These are phyloP conservation scores for Metarhizium guizhouense DNA, from an alignment of 2,329 filamentous ascomycete genomes.

Conservation along the genomic window DNA sequence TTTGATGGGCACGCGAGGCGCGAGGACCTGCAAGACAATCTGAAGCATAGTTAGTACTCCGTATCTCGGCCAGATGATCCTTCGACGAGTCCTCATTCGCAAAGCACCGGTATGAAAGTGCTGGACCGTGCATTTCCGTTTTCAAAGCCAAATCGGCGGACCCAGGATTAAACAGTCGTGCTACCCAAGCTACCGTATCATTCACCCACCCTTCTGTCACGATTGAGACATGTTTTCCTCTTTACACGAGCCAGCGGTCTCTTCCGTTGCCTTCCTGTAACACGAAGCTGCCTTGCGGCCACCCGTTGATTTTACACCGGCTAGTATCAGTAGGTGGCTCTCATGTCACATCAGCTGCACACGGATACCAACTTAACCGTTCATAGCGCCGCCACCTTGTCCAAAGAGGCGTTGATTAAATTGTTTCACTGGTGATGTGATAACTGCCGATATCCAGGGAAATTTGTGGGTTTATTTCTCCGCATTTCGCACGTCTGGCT, in stretches of 20 bases:
- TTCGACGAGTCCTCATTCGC: no score
- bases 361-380: background rate
- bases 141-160: no score
- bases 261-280: background rate
- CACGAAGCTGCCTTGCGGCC: background rate
- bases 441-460: background rate
- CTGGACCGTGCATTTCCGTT: no score
- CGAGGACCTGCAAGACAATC: background rate
- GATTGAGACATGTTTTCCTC: background rate
- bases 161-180: no score
- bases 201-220: background rate
- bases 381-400: slow-evolving; percentile 1
- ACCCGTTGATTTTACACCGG: background rate
- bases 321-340: background rate
- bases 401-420: background rate
- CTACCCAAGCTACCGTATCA: background rate
- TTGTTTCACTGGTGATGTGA: background rate
- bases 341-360: background rate
- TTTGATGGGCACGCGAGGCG: background rate
- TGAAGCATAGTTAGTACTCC: background rate
- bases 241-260: background rate
- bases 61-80: no score
- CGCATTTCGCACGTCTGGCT: background rate
- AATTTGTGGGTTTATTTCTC: background rate
- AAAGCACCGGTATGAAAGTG: background rate